Base-by-base conservation (phyloP, 192 early-diverging fungal species). In the Mortierella claussenii region DNA sequence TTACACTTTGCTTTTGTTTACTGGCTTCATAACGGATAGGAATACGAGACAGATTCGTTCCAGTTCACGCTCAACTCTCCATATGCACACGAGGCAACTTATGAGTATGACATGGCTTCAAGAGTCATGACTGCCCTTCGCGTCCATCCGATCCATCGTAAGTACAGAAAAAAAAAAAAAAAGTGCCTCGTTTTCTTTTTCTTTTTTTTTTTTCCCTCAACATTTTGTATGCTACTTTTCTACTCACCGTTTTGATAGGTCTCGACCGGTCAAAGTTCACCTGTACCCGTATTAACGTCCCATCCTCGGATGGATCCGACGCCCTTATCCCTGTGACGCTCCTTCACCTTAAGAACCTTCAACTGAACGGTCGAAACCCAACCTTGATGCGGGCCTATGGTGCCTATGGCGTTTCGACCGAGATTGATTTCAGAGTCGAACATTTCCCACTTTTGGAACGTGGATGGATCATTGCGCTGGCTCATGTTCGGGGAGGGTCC, bases 391-490 rank as follows among this genome's bases (percentile, higher is more conserved):
- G 92, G 13, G 87, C 88, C 0, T 95, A 95, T 55, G 94, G 92
- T 18, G 91, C 94, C 23, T 95, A 95, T 67, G 94, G 94, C 15
- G 82, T 86, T 1, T 85, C 89, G 1, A 84, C 90, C 5, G 92
- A 93, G 49, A 86, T 89, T 10, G 91, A 92, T 60, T 95, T 95
- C 48, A 83, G 89, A 24, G 68, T 92, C 18, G 88, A 92, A 46
- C 81, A 91, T 40, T 86, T 95, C 26, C 89, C 94, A 36, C 75
- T 95, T 5, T 60, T 95, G 45, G 90, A 90, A 42, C 81, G 94
- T 40, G 92, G 92, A 3, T 95, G 93, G 90, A 78, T 90, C 15
- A 90, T 91, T 69, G 93, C 91, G 0, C 65, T 95, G 52, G 92
- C 93, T 27, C 94, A 95, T 81, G 92, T 94, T 15, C 67, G 83